Conservation (phyloP, 2,329 filamentous ascomycete species). For the Colletotrichum somersetense region DNA sequence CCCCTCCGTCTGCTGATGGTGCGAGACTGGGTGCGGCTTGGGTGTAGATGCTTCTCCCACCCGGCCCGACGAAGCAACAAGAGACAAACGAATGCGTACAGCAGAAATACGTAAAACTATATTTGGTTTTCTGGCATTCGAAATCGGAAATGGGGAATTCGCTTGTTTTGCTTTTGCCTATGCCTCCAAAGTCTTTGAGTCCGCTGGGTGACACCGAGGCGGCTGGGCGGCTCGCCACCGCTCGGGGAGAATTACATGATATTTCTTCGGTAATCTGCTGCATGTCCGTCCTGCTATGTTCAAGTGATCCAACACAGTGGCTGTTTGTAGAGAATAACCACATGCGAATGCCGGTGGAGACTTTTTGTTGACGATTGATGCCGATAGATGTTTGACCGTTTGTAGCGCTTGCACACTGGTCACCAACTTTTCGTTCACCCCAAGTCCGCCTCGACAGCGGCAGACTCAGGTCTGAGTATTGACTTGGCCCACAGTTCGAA, state of each 20-base stretch:
- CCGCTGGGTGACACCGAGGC: background rate
- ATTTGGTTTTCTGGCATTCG: slow-evolving; percentile 39
- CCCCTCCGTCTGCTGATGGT: slow-evolving; percentile 18
- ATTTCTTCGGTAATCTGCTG: slow-evolving; percentile 12
- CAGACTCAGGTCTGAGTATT: background rate
- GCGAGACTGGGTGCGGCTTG: slow-evolving; percentile 2
- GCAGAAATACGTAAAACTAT: slow-evolving; percentile 39
- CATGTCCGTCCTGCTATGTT: too few species aligned
- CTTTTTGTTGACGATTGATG: background rate
- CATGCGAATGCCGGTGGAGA: background rate
- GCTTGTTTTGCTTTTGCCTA: slow-evolving; percentile 12
- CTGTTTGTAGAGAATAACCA: background rate
- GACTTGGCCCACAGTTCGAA: background rate
- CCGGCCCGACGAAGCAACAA: slow-evolving; percentile 27
- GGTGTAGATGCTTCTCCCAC: slow-evolving; percentile 12
- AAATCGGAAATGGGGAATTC: slow-evolving; percentile 38
- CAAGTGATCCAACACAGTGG: background rate
- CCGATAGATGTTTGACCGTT: background rate
- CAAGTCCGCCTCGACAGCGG: background rate
- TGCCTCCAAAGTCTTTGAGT: slow-evolving; percentile 23
- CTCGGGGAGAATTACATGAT: slow-evolving; percentile 22
- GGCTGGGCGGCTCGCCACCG: background rate
- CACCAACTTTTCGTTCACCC: background rate
- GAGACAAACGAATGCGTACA: slow-evolving; percentile 40
- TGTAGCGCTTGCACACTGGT: background rate